Evolutionary conservation across 1,284 basidiomycete genomes (phyloP).

Genomic region (Trametes versicolor): DNA sequence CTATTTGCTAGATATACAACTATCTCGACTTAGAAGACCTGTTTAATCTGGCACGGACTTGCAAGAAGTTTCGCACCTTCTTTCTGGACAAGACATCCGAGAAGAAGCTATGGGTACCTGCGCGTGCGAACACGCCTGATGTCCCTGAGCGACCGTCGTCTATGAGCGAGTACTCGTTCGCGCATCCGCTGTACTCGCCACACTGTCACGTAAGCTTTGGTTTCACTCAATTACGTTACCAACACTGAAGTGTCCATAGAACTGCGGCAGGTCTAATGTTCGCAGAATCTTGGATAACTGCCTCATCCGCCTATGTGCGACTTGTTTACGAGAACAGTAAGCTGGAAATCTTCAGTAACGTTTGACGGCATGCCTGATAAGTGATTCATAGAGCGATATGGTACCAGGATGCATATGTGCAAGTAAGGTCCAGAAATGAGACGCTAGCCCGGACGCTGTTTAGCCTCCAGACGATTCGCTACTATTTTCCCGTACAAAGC

Average conservation of each 20-base stretch:
- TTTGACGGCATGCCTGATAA: no score
- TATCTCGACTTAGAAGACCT: conserved; percentile 54
- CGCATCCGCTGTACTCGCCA: conserved; percentile 13
- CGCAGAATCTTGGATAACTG: background rate
- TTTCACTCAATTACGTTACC: background rate
- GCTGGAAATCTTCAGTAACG: background rate
- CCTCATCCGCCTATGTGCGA: background rate
- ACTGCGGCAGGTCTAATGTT: background rate
- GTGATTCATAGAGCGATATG: no score
- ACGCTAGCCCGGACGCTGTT: no score
- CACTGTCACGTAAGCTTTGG: conserved; percentile 17
- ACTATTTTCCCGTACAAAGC: no score
- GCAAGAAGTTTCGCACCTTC: conserved; percentile 22
- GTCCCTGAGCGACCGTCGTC: conserved; percentile 5
- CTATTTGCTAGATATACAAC: conserved; percentile 51
- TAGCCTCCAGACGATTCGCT: no score
- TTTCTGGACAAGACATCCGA: conserved; percentile 12
- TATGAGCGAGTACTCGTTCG: conserved; percentile 13
- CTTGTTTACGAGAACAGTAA: background rate
- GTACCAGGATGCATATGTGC: no score
- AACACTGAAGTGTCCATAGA: background rate
- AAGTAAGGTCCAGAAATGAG: no score
- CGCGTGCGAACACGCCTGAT: conserved; percentile 6
- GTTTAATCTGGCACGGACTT: conserved; percentile 17
- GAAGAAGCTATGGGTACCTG: conserved; percentile 15